Evolutionary conservation across 768 basidiomycete genomes (phyloP), one percentile per base, ranked within the genome.

Genomic region (Phylloporus rhodoxanthus): DNA sequence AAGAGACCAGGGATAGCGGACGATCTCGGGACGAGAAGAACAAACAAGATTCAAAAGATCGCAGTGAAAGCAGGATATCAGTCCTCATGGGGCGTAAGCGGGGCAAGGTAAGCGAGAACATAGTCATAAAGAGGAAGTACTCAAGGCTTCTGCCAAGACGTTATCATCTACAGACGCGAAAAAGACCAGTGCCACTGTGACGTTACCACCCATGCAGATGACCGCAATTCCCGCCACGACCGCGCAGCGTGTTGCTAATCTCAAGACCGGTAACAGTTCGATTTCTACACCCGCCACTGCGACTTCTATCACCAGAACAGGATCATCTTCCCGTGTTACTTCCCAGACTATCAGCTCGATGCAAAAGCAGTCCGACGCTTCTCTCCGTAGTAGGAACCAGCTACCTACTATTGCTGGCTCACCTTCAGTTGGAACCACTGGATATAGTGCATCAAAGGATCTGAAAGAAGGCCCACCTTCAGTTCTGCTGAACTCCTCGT

Each of bases 361-460:
- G 82, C 87, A 88, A 64, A 91, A 91, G 63, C 85, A 85, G 50
- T 89, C 90, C 11, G 90, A 92, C 63, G 72, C 81, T 6, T 91
- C 90, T 26, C 76, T 91, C 45, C 84, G 90, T 19, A 78, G 70
- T 45, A 82, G 87, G 52, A 80, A 81, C 61, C 81, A 84, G 57
- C 71, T 95, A 9, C 92, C 91, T 8, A 93, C 93, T 10, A 95
- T 95, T 48, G 91, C 92, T 26, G 93, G 93, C 28, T 94, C 92
- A 3, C 93, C 93, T 4, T 94, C 92, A 11, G 87, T 91, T 42
- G 86, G 83, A 42, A 80, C 80, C 26, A 75, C 72, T 13, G 77
- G 75, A 37, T 75, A 74, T 40, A 75, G 75, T 54, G 72, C 66
- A 25, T 59, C 70, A 28, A 82, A 80, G 61, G 84, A 85, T 28